Conservation (phyloP, 2,329 filamentous ascomycete genomes). For the Herpotrichia juniperi region DNA sequence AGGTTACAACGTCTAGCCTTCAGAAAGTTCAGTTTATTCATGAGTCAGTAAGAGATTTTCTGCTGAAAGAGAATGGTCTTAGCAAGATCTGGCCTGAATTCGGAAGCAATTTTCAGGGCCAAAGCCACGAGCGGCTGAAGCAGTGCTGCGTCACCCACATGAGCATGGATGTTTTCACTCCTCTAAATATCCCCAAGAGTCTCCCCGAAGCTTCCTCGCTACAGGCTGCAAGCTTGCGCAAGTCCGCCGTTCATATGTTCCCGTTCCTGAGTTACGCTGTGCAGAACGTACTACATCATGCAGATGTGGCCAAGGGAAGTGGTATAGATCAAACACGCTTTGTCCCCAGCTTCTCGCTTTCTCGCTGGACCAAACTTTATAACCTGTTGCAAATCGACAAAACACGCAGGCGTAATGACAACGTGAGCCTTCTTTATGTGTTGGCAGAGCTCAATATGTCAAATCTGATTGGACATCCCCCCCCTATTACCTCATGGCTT, state of each 20-base stretch:
- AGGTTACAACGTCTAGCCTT: constrained; percentile 18
- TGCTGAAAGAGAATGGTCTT: no score
- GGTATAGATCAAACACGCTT: constrained; percentile 20
- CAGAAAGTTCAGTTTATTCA: no score
- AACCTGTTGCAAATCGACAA: constrained; percentile 31
- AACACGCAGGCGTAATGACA: constrained; percentile 11
- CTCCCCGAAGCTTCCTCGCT: constrained; percentile 4
- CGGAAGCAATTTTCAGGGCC: no score
- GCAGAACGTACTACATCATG: constrained; percentile 51
- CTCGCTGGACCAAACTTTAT: constrained; percentile 31
- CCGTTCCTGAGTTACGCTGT: constrained; percentile 33
- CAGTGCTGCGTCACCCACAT: constrained; percentile 5
- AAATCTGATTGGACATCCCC: constrained; percentile 36
- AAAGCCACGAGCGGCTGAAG: no score
- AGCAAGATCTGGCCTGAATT: no score
- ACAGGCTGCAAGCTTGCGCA: constrained; percentile 44
- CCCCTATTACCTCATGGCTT: constrained; percentile 21
- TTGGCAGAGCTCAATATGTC: constrained; percentile 20
- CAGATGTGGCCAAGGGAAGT: constrained; percentile 43
- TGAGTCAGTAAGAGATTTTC: no score
- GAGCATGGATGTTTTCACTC: constrained; percentile 10
- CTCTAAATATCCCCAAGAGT: constrained; percentile 5
- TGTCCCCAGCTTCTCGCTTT: constrained; percentile 24
- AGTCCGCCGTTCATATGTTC: constrained; percentile 56
- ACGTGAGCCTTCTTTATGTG: constrained; percentile 22